Conservation (phyloP, 73 alveolate genomes). For the Breviolum minutum region DNA sequence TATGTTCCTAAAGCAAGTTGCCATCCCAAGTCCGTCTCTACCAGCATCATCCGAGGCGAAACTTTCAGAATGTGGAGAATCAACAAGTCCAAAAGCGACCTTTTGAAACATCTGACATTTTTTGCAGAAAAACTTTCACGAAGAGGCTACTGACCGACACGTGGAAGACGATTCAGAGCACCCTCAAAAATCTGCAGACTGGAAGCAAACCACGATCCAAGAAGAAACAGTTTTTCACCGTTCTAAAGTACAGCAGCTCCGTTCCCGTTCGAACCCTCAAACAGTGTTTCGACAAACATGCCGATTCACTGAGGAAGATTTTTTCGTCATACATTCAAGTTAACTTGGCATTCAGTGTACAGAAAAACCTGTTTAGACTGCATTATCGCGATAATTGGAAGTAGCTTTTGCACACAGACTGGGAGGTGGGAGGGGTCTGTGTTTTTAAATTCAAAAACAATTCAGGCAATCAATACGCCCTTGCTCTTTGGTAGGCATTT, state of each 20-base stretch:
- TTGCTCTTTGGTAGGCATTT: no score
- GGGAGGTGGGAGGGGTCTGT: conserved; percentile 51
- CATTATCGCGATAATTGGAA: conserved; percentile 44
- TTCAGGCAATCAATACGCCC: no score
- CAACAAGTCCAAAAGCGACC: conserved; percentile 23
- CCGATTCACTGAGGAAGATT: conserved; percentile 3
- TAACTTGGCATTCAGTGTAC: conserved; percentile 32
- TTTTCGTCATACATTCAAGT: neutral
- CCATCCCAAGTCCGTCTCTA: conserved; percentile 6
- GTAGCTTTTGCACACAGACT: conserved; percentile 10
- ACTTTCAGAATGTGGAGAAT: conserved; percentile 10
- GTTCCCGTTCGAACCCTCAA: neutral
- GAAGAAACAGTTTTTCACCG: conserved; percentile 5
- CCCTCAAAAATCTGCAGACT: neutral
- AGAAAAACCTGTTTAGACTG: conserved; percentile 24
- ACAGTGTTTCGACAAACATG: conserved; percentile 52
- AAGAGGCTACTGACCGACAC: conserved; percentile 21
- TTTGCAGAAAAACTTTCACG: neutral
- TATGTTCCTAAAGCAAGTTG: conserved; percentile 51
- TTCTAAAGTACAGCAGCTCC: conserved; percentile 38
- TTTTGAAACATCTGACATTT: neutral
- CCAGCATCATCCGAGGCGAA: conserved; percentile 41
- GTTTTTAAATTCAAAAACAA: neutral
- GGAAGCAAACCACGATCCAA: neutral
- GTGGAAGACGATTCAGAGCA: neutral